phyloP scores from a whole-genome alignment of 192 early-diverging fungal genomes.

The Gryganskiella cystojenkinii region DNA sequence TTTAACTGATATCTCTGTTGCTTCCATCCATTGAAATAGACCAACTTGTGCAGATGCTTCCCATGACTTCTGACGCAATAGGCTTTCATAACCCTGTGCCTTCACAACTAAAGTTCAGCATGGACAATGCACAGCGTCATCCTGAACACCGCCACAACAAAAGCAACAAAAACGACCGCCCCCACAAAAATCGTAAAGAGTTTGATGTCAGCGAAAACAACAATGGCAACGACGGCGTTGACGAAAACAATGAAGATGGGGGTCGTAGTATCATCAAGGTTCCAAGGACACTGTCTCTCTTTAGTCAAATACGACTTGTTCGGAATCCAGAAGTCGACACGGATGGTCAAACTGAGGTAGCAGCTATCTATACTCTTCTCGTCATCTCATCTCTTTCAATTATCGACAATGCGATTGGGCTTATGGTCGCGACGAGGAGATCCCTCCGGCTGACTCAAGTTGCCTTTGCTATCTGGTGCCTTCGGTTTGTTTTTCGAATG shows the following conservation, averaged over 20 bases:
- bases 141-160: too few species aligned
- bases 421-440: conserved; percentile 39
- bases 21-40: too few species aligned
- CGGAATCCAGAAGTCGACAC: conserved; percentile 5
- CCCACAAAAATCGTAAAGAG: too few species aligned
- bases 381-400: conserved; percentile 33
- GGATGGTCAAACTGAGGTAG: conserved; percentile 24
- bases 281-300: background rate
- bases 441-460: conserved; percentile 33
- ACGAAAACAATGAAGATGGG: background rate
- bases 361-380: conserved; percentile 26
- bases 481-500: conserved; percentile 33
- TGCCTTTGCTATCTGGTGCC: conserved; percentile 43
- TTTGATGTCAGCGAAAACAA: background rate
- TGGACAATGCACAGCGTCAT: too few species aligned
- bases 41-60: too few species aligned
- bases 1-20: too few species aligned
- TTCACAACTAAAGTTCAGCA: background rate
- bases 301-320: conserved; percentile 12
- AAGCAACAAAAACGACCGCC: too few species aligned
- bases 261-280: background rate
- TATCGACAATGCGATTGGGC: conserved; percentile 34
- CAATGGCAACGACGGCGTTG: background rate
- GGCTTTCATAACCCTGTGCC: background rate
- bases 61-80: too few species aligned